Percentiles rank a stretch among this genome's conserved stretches.
phyloP scores from a whole-genome alignment of 2,329 filamentous ascomycete species.

The Fusarium chlamydosporum region DNA sequence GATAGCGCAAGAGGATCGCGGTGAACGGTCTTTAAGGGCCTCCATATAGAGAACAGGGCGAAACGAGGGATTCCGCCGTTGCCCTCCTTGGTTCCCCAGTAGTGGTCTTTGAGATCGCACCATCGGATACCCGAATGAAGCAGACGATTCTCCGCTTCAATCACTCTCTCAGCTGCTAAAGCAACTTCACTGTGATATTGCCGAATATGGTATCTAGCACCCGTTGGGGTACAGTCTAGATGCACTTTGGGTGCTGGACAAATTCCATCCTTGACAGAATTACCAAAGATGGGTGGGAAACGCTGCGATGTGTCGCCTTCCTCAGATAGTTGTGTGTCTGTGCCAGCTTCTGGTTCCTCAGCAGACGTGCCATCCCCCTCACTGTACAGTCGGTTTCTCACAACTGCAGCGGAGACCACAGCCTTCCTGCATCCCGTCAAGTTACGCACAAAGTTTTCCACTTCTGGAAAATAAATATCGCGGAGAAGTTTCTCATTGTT shows the following conservation, averaged over 20 bases:
- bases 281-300: conserved; percentile 14
- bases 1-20: conserved; percentile 18
- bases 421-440: conserved; percentile 13
- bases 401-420: conserved; percentile 11
- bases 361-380: background rate
- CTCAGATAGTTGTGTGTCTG: rapidly evolving
- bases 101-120: conserved; percentile 9
- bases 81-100: background rate
- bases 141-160: conserved; percentile 1
- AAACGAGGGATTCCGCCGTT: background rate
- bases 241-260: conserved; percentile 19
- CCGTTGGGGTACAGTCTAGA: conserved; percentile 10
- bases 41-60: conserved; percentile 14
- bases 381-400: conserved; percentile 11
- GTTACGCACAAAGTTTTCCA: background rate
- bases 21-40: conserved; percentile 5
- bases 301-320: background rate
- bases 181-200: conserved; percentile 12
- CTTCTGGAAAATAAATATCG: conserved; percentile 9
- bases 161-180: background rate
- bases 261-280: background rate
- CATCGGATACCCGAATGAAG: conserved; percentile 3
- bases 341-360: background rate
- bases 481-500: conserved; percentile 15
- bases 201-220: conserved; percentile 8